phyloP scores from a whole-genome alignment of 495 filamentous ascomycete species.

The Penicillium egyptiacum region DNA sequence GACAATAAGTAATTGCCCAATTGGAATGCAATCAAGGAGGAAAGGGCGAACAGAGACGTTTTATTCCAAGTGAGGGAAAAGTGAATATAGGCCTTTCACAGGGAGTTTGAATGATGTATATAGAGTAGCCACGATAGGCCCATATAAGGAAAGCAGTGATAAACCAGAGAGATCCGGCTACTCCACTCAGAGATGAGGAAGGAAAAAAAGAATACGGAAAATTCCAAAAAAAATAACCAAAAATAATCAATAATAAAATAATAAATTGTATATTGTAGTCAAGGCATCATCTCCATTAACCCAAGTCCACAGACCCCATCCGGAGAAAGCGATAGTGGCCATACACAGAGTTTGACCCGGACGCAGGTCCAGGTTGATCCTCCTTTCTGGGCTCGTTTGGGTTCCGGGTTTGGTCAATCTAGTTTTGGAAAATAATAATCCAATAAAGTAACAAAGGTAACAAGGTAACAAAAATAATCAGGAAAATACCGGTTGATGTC shows the following conservation, averaged over 20 bases:
- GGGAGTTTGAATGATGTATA: constrained; percentile 30
- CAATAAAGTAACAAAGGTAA: not conserved
- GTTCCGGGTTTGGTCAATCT: constrained; percentile 37
- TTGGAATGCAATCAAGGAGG: constrained; percentile 19
- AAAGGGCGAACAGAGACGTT: not conserved
- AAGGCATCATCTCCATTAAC: constrained; percentile 43
- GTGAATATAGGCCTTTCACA: constrained; percentile 18
- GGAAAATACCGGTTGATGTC: constrained; percentile 46
- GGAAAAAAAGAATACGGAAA: constrained; percentile 12
- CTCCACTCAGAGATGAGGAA: constrained; percentile 13
- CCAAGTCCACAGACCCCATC: constrained; percentile 37
- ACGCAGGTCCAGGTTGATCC: constrained; percentile 53
- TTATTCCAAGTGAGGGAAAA: constrained; percentile 13
- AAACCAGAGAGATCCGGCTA: constrained; percentile 21
- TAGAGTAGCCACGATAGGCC: constrained; percentile 29
- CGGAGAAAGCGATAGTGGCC: constrained; percentile 38
- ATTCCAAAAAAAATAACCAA: too few relatives aligned
- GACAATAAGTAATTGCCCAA: constrained; percentile 13
- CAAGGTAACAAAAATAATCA: constrained; percentile 6
- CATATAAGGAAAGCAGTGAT: constrained; percentile 42
- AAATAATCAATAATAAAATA: constrained; percentile 22
- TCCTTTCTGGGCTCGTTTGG: constrained; percentile 46
- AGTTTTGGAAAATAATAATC: constrained; percentile 25
- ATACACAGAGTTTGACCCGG: constrained; percentile 48
- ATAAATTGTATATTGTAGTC: constrained; percentile 42